Evolutionary conservation across 371 early-diverging fungal genomes (phyloP).

Genomic region (Mucor sp.): DNA sequence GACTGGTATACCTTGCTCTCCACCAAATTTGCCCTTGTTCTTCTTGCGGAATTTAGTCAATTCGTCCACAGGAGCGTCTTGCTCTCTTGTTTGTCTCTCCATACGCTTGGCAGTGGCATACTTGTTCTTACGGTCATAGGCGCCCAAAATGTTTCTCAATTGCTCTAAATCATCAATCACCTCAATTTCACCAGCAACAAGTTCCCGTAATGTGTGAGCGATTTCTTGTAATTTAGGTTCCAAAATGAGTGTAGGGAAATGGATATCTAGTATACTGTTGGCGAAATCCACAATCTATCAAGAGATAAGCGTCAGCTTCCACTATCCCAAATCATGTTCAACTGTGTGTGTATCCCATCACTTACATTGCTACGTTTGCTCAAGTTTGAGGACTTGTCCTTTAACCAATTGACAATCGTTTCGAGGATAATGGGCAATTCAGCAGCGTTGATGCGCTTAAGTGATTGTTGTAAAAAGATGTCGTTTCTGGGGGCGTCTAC

Average conservation of each 20-base stretch:
- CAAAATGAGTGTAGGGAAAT: conserved; percentile 61
- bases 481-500: conserved; percentile 61
- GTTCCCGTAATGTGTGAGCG: conserved; percentile 37
- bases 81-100: conserved; percentile 14
- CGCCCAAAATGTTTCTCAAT: conserved; percentile 50
- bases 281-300: conserved; percentile 56
- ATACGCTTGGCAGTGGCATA: conserved; percentile 16
- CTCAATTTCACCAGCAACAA: conserved; percentile 42
- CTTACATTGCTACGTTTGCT: conserved; percentile 23
- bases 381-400: conserved; percentile 16
- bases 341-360: not conserved
- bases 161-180: conserved; percentile 49
- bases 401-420: conserved; percentile 49
- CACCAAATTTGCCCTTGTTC: conserved; percentile 53
- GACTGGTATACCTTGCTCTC: conserved; percentile 60
- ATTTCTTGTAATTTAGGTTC: conserved; percentile 54
- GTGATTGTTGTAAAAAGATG: conserved; percentile 61
- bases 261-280: conserved; percentile 56
- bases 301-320: not conserved
- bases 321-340: not conserved
- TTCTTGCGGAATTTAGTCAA: conserved; percentile 40
- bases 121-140: conserved; percentile 56
- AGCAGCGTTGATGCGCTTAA: conserved; percentile 47
- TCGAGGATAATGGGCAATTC: conserved; percentile 51
- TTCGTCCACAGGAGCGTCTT: conserved; percentile 34